Evolutionary conservation across 192 early-diverging fungal species (phyloP), one percentile per base, ranked within the genome.

Genomic region (Coemansia sp.): DNA sequence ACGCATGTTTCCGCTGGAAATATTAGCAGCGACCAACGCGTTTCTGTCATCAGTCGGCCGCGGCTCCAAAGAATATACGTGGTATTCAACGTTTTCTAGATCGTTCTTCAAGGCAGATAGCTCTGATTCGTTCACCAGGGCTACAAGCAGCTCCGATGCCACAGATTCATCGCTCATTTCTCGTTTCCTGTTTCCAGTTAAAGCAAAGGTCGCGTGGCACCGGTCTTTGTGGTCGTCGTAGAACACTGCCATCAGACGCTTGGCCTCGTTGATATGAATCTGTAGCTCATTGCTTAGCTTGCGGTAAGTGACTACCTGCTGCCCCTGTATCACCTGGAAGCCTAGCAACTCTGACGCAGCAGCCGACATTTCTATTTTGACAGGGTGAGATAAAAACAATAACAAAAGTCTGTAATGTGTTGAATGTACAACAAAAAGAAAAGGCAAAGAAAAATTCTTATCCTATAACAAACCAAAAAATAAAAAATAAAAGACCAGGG

Each of bases 251-350:
- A 82, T 72, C 14, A 64, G 56, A 29, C 66, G 60, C 64, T 82
- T 82, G 55, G 79, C 79, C 12, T 42, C 36, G 49, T 82, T 76
- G 55, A 70, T 67, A 25, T 69, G 74, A 10, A 82, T 74, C 29
- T 64, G 63, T 64, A 82, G 79, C 64, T 82, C 79, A 56, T 71
- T 74, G 59, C 70, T 69, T 30, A 82, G 74, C 16, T 65, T 62
- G 61, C 79, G 79, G 61, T 82, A 82, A 11, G 79, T 82, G 62
- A 82, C 74, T 34, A 73, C 50, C 49, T 82, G 74, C 32, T 67
- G 56, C 38, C 75, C 73, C 14, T 76, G 79, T 10, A 63, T 48
- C n/a, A 82, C 68, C 16, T 72, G 68, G 20, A 72, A 55, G 59
- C 34, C 48, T 38, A 82, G 67, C 28, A 73, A 28, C 56, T 82